These are phyloP conservation scores for Penicillium herquei DNA, from an alignment of 495 filamentous ascomycete species.

Conservation along the genomic window DNA sequence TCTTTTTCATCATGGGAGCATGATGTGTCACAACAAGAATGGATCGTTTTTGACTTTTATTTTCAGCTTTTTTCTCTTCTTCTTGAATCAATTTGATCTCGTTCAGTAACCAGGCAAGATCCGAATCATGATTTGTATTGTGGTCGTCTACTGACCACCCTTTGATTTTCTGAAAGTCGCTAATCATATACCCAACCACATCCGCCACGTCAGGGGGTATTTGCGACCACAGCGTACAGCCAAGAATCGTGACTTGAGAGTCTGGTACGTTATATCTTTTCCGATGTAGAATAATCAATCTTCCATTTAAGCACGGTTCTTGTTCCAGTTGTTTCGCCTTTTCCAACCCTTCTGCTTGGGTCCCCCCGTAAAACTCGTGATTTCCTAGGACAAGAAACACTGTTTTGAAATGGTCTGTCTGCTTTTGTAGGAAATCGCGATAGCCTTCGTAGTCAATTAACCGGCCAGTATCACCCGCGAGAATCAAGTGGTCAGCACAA, in stretches of 20 bases:
- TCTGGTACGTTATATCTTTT: slow-evolving; percentile 40
- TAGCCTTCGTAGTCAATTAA: slow-evolving; percentile 53
- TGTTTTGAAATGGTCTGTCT: slow-evolving; percentile 40
- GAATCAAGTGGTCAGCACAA: slow-evolving; percentile 49
- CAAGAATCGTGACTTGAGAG: slow-evolving; percentile 46
- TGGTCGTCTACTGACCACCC: slow-evolving; percentile 50
- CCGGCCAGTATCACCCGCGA: slow-evolving; percentile 59
- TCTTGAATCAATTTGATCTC: slow-evolving; percentile 32
- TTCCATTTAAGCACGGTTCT: slow-evolving; percentile 42
- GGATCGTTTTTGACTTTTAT: slow-evolving; percentile 11
- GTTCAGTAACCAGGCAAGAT: slow-evolving; percentile 44
- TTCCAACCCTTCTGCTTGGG: slow-evolving; percentile 35
- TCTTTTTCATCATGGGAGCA: slow-evolving; percentile 29
- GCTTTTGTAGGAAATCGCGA: slow-evolving; percentile 46
- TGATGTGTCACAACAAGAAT: slow-evolving; percentile 57
- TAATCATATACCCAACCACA: slow-evolving; percentile 39
- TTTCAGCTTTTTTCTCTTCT: slow-evolving; percentile 11
- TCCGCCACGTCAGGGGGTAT: slow-evolving; percentile 36
- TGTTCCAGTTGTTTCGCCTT: slow-evolving; percentile 41
- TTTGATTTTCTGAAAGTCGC: slow-evolving; percentile 51
- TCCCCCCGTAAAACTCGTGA: slow-evolving; percentile 56
- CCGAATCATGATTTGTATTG: slow-evolving; percentile 40
- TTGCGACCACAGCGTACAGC: slow-evolving; percentile 57
- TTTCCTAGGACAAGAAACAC: slow-evolving; percentile 58
- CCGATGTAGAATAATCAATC: slow-evolving; percentile 47